These are phyloP conservation scores for Epichloe uncinata DNA, from an alignment of 2,329 filamentous ascomycete species.

Conservation along the genomic window DNA sequence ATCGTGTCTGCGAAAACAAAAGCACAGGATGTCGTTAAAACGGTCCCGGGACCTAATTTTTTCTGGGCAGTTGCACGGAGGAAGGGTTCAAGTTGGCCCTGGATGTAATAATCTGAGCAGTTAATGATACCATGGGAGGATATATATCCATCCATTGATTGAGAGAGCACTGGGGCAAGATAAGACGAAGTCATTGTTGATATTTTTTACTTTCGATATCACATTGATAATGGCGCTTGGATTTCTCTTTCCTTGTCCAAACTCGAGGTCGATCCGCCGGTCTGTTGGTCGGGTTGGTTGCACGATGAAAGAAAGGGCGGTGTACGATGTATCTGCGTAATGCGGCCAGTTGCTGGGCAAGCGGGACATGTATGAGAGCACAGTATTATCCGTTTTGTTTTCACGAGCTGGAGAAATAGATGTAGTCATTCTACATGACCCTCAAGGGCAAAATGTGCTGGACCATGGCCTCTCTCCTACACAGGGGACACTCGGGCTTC, in stretches of 20 bases:
- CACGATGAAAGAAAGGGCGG: too few species aligned
- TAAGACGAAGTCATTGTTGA: not conserved
- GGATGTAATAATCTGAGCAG: conserved; percentile 8
- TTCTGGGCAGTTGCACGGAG: not conserved
- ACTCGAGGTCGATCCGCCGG: not conserved
- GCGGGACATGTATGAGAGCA: too few species aligned
- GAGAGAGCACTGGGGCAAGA: not conserved
- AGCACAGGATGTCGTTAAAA: not conserved
- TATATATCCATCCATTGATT: not conserved
- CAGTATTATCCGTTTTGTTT: too few species aligned
- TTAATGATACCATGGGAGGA: conserved; percentile 11
- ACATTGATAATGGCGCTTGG: not conserved
- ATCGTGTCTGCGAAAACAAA: not conserved
- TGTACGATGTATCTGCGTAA: too few species aligned
- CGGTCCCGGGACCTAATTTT: not conserved
- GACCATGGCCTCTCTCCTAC: conserved; percentile 66
- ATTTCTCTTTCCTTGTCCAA: not conserved
- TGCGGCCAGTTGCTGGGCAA: too few species aligned
- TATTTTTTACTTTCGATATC: not conserved
- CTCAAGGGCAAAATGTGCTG: conserved; percentile 78
- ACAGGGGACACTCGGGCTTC: conserved; percentile 93
- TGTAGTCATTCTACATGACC: conserved; percentile 20
- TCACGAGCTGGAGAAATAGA: too few species aligned
- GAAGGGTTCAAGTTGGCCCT: not conserved
- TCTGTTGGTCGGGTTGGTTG: too few species aligned